A percentile compares a stretch with the other conserved stretches of the same genome.
Conservation (phyloP, 169 alveolate species). For the Eimeria nieschulzi region DNA sequence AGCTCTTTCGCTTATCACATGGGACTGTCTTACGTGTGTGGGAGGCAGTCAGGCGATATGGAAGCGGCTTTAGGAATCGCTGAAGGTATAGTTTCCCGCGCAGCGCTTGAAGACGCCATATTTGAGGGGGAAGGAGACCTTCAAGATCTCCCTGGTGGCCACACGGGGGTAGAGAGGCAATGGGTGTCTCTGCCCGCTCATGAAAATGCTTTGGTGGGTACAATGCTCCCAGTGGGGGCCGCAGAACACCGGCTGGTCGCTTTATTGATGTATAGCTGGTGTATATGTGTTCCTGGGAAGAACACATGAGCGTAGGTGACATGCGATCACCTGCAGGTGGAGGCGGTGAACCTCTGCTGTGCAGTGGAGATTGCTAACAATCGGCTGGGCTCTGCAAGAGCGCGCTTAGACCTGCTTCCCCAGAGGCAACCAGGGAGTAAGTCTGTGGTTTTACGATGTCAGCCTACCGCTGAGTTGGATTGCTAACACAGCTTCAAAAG, state of each 20-base stretch:
- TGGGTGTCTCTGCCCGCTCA: background rate
- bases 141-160: too few species aligned
- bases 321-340: conserved; percentile 14
- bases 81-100: background rate
- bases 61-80: conserved; percentile 36
- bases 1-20: too few species aligned
- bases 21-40: background rate
- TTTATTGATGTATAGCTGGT: background rate
- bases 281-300: too few species aligned
- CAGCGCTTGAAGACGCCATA: background rate
- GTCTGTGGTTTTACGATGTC: background rate
- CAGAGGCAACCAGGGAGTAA: background rate
- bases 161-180: background rate
- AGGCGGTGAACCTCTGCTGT: conserved; percentile 43
- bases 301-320: too few species aligned
- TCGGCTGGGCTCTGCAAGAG: conserved; percentile 35
- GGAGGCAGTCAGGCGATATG: conserved; percentile 11
- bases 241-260: background rate
- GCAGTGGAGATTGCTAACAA: conserved; percentile 19
- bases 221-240: background rate
- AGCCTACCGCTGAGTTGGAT: too few species aligned
- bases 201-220: conserved; percentile 16
- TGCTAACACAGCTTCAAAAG: too few species aligned
- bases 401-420: background rate
- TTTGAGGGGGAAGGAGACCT: too few species aligned